A percentile compares a stretch with the other conserved stretches of the same genome.
phyloP scores from a whole-genome alignment of 2,329 filamentous ascomycete species.

The Rutstroemia sp. region DNA sequence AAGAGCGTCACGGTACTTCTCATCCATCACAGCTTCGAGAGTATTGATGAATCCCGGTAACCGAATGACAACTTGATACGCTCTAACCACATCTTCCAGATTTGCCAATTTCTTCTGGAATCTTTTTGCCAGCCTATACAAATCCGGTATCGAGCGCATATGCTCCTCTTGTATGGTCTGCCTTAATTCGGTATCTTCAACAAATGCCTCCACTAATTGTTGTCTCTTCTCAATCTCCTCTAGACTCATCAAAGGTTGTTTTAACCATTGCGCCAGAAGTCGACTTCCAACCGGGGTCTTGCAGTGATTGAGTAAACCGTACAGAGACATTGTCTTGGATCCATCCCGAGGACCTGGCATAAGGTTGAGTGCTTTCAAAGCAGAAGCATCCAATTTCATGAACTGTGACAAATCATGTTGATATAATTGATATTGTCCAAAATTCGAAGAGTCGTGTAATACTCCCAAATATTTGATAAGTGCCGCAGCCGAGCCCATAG shows the following conservation, averaged over 20 bases:
- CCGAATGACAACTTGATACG: constrained; percentile 90
- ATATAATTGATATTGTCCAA: constrained; percentile 94
- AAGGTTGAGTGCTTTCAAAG: constrained; percentile 86
- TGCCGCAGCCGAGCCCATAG: constrained; percentile 90
- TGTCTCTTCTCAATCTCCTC: constrained; percentile 85
- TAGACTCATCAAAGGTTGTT: constrained; percentile 91
- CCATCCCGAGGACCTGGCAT: constrained; percentile 95
- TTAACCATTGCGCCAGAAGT: constrained; percentile 89
- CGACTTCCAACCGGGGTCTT: constrained; percentile 91
- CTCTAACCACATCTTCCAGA: constrained; percentile 88
- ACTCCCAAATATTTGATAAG: constrained; percentile 91
- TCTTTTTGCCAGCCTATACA: constrained; percentile 88
- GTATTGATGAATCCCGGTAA: constrained; percentile 85
- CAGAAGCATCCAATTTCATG: constrained; percentile 96
- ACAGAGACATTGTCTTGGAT: constrained; percentile 95
- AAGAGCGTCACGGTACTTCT: constrained; percentile 79
- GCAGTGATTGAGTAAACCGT: constrained; percentile 91
- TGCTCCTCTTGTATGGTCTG: constrained; percentile 98
- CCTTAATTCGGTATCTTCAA: constrained; percentile 82
- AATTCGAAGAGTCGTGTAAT: constrained; percentile 87
- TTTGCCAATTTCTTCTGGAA: constrained; percentile 90
- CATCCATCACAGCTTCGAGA: constrained; percentile 91
- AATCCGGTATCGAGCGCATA: constrained; percentile 82
- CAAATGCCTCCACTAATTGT: constrained; percentile 91
- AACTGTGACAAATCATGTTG: constrained; percentile 95